These are phyloP conservation scores for Chlorella sorokiniana DNA, from an alignment of 139 green algal genomes.

Conservation along the genomic window DNA sequence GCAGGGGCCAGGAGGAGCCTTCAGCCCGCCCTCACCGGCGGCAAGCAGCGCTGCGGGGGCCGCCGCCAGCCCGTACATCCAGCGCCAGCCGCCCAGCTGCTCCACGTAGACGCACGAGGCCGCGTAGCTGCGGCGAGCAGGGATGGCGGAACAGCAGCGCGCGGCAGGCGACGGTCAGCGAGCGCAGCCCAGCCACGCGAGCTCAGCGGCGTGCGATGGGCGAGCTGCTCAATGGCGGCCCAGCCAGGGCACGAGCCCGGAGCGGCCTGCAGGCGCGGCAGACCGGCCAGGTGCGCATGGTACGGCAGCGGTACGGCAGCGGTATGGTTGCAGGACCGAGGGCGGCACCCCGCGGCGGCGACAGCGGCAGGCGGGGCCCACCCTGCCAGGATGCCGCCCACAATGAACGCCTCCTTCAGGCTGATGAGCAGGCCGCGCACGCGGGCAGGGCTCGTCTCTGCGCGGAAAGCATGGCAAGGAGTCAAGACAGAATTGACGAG, in stretches of 20 bases:
- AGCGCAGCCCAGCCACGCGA: not conserved
- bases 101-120: constrained; percentile 32
- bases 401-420: constrained; percentile 87
- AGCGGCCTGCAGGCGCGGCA: no score
- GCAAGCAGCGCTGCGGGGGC: constrained; percentile 62
- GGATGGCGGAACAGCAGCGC: not conserved
- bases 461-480: not conserved
- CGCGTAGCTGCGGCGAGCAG: constrained; percentile 18
- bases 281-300: no score
- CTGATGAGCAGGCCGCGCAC: constrained; percentile 82
- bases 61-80: constrained; percentile 69
- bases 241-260: no score
- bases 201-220: no score
- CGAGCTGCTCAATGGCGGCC: no score
- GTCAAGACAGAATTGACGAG: not conserved
- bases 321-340: no score
- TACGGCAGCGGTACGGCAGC: no score
- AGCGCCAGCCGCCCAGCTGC: constrained; percentile 80
- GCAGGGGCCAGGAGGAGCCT: no score
- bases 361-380: no score
- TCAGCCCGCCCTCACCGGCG: not conserved
- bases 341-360: no score
- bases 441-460: constrained; percentile 76
- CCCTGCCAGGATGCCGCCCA: constrained; percentile 87
- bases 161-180: not conserved